Conservation (phyloP, 2,329 filamentous ascomycete species). For the Sclerotinia trifoliorum region DNA sequence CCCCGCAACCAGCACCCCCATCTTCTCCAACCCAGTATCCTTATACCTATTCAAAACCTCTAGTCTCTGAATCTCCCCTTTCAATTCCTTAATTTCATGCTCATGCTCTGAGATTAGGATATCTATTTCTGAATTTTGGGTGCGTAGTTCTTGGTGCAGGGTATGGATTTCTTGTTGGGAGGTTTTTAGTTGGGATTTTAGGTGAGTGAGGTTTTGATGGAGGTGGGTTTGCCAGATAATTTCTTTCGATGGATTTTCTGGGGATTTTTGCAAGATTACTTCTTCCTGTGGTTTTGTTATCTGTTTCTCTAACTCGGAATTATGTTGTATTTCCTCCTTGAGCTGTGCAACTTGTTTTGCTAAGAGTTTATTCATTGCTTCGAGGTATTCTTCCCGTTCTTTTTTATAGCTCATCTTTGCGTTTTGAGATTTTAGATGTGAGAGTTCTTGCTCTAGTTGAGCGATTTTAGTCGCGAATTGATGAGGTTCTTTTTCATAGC, state of each 20-base stretch:
- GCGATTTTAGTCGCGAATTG: not conserved
- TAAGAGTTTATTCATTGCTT: not conserved
- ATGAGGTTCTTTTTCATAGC: too few species aligned
- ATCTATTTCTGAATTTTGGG: not conserved
- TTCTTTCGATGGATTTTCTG: not conserved
- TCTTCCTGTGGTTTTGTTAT: too few species aligned
- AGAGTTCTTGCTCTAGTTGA: not conserved
- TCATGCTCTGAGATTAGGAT: not conserved
- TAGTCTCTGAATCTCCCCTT: too few species aligned
- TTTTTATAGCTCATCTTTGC: fast-evolving
- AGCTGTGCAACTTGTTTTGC: not conserved
- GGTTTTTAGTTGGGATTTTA: too few species aligned
- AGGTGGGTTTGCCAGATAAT: not conserved
- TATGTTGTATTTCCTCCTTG: not conserved
- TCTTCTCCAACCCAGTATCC: not conserved
- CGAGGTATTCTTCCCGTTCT: not conserved
- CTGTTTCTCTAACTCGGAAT: not conserved
- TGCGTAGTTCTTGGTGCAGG: not conserved
- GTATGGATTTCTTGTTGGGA: too few species aligned
- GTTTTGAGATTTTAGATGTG: too few species aligned
- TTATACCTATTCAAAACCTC: fast-evolving
- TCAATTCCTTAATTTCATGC: fast-evolving
- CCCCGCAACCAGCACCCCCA: not conserved
- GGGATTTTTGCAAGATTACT: not conserved
- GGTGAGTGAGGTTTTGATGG: not conserved